These are phyloP conservation scores for Lasiosphaeria hispida DNA, from an alignment of 495 filamentous ascomycete species.

Conservation along the genomic window DNA sequence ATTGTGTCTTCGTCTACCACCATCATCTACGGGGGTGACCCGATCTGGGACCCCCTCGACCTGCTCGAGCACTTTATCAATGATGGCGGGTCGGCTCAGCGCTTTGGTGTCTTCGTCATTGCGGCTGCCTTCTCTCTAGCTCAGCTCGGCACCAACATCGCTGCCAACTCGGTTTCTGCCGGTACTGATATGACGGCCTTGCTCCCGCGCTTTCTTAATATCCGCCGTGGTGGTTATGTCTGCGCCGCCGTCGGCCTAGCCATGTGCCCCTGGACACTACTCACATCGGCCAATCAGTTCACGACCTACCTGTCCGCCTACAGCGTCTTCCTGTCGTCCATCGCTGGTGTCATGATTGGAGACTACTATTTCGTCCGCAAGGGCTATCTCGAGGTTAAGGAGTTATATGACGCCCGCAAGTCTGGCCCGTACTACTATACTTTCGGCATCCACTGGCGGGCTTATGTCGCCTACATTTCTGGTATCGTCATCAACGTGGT, in stretches of 20 bases:
- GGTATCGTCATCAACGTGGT: constrained; percentile 93
- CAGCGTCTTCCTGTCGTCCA: constrained; percentile 91
- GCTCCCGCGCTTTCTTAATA: constrained; percentile 81
- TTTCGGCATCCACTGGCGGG: constrained; percentile 84
- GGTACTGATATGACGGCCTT: constrained; percentile 91
- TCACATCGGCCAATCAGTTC: constrained; percentile 78
- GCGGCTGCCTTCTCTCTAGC: constrained; percentile 78
- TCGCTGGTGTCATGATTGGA: constrained; percentile 83
- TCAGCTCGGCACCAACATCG: constrained; percentile 90
- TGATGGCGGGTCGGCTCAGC: constrained; percentile 70
- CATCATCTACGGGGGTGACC: constrained; percentile 67
- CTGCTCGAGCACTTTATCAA: constrained; percentile 71
- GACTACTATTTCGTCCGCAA: constrained; percentile 89
- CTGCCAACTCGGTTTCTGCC: constrained; percentile 85
- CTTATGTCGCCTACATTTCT: constrained; percentile 76
- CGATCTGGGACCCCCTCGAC: constrained; percentile 85
- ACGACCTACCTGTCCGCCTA: constrained; percentile 94
- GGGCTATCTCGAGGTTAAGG: constrained; percentile 75
- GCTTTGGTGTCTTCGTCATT: constrained; percentile 89
- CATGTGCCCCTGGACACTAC: constrained; percentile 88
- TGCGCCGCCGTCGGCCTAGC: constrained; percentile 79
- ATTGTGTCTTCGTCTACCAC: constrained; percentile 84
- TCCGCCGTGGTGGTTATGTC: constrained; percentile 86
- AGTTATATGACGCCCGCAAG: constrained; percentile 72
- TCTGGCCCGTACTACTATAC: constrained; percentile 66